Percentiles rank a stretch among this genome's conserved stretches.
These are phyloP conservation scores for Acacia melanoxylon DNA, from an alignment of 306 rosid genomes.

Conservation along the genomic window DNA sequence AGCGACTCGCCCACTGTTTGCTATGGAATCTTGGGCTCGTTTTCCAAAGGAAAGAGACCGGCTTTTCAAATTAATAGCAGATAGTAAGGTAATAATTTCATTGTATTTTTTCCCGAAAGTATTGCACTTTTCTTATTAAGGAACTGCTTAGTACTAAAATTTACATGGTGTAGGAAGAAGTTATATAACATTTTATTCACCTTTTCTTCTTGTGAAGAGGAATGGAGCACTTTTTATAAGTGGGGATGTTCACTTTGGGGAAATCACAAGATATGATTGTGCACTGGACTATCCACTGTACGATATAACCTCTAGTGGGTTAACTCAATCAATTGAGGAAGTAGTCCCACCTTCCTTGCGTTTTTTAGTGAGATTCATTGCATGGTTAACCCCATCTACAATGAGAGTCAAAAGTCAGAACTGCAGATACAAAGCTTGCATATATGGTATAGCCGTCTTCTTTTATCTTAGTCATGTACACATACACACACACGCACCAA, in stretches of 20 bases:
- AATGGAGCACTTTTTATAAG: slow-evolving; percentile 72
- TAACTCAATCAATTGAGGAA: slow-evolving; percentile 74
- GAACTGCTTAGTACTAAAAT: neutral
- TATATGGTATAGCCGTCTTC: slow-evolving; percentile 56
- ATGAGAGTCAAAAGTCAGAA: slow-evolving; percentile 64
- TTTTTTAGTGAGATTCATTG: slow-evolving; percentile 55
- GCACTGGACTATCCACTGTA: slow-evolving; percentile 69
- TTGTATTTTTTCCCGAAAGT: neutral
- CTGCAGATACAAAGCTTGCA: slow-evolving; percentile 71
- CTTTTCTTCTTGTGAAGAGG: slow-evolving; percentile 51
- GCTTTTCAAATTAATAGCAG: slow-evolving; percentile 66
- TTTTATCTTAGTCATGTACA: neutral
- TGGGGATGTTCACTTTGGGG: slow-evolving; percentile 94
- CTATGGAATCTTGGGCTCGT: slow-evolving; percentile 81
- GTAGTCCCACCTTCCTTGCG: slow-evolving; percentile 54
- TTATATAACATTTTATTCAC: slow-evolving; percentile 29
- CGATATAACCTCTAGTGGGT: slow-evolving; percentile 80
- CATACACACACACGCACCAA: neutral
- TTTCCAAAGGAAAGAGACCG: slow-evolving; percentile 80
- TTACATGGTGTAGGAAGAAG: slow-evolving; percentile 11
- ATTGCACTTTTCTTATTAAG: slow-evolving; percentile 17
- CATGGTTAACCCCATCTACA: slow-evolving; percentile 69
- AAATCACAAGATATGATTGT: slow-evolving; percentile 77
- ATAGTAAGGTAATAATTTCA: slow-evolving; percentile 60
- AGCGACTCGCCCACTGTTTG: slow-evolving; percentile 54